Conservation (phyloP, 2,329 filamentous ascomycete species). For the Grosmannia huntii region DNA sequence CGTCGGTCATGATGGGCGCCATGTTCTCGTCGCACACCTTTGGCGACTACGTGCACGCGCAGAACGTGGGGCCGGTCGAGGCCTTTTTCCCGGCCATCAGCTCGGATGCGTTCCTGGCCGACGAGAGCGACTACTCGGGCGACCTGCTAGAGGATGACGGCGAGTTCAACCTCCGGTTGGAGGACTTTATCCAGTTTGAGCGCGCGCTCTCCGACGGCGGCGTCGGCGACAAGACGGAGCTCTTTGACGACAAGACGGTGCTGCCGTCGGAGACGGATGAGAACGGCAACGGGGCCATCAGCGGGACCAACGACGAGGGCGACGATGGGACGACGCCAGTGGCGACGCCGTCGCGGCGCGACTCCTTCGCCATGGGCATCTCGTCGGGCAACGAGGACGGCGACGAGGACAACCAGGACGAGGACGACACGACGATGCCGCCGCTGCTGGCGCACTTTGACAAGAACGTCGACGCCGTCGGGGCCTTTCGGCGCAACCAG, state of each 20-base stretch:
- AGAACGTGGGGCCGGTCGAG: constrained; percentile 60
- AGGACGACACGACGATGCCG: constrained; percentile 29
- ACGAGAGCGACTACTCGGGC: constrained; percentile 35
- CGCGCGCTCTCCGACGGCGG: constrained; percentile 19
- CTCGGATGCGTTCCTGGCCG: constrained; percentile 42
- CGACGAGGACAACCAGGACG: constrained; percentile 19
- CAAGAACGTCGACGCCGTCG: constrained; percentile 54
- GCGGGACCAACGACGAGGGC: constrained; percentile 26
- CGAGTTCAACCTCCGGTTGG: constrained; percentile 50
- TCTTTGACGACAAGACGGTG: constrained; percentile 2
- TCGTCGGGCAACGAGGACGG: constrained; percentile 31
- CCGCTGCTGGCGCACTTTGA: constrained; percentile 55
- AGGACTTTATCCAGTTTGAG: constrained; percentile 64
- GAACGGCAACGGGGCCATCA: neutral
- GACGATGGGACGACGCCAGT: constrained; percentile 39
- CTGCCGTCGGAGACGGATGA: constrained; percentile 3
- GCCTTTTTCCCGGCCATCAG: constrained; percentile 57
- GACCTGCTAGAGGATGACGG: constrained; percentile 51
- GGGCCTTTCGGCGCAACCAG: constrained; percentile 62
- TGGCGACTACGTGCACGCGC: constrained; percentile 45
- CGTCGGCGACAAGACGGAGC: neutral
- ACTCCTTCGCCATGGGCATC: constrained; percentile 19
- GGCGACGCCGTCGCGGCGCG: constrained; percentile 14
- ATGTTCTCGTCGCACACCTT: constrained; percentile 47
- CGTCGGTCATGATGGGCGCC: constrained; percentile 68